These are phyloP conservation scores for Mucor velutinosus DNA, from an alignment of 371 early-diverging fungal genomes.

Conservation along the genomic window DNA sequence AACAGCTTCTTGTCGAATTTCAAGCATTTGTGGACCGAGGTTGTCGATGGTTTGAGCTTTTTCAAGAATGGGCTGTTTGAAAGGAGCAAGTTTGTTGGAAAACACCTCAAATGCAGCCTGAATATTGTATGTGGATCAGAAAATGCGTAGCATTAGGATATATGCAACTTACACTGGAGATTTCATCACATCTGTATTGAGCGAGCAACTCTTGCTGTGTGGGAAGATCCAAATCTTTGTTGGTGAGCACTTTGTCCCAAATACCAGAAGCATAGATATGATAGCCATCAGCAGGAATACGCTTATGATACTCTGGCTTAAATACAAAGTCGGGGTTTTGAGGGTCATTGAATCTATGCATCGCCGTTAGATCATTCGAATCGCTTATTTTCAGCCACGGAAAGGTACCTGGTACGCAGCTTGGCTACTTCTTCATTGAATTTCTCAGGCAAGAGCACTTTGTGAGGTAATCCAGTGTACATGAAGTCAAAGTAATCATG, in stretches of 20 bases:
- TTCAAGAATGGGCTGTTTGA: constrained; percentile 71
- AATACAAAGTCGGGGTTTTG: constrained; percentile 78
- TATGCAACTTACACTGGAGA: constrained; percentile 60
- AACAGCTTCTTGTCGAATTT: constrained; percentile 62
- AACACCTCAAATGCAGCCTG: constrained; percentile 74
- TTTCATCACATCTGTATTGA: constrained; percentile 98
- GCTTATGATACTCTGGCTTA: constrained; percentile 83
- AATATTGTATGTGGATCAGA: neutral
- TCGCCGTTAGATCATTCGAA: too few species aligned
- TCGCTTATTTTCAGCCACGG: neutral
- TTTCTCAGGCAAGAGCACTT: constrained; percentile 79
- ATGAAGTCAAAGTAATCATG: constrained; percentile 91
- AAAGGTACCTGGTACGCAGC: constrained; percentile 69
- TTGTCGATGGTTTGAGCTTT: constrained; percentile 73
- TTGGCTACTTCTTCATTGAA: constrained; percentile 77
- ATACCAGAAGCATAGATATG: constrained; percentile 86
- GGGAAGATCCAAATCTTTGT: constrained; percentile 95
- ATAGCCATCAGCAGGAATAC: constrained; percentile 95
- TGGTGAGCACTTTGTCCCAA: constrained; percentile 92
- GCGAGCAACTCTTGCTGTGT: constrained; percentile 97
- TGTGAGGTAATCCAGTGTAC: constrained; percentile 91
- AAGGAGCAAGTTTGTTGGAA: constrained; percentile 55
- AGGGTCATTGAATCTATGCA: constrained; percentile 71
- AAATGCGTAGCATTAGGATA: neutral
- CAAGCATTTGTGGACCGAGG: constrained; percentile 71